Evolutionary conservation across 106 monocot genomes (phyloP), one percentile per base, ranked within the genome.

Genomic region (Dendrobium chrysotoxum): DNA sequence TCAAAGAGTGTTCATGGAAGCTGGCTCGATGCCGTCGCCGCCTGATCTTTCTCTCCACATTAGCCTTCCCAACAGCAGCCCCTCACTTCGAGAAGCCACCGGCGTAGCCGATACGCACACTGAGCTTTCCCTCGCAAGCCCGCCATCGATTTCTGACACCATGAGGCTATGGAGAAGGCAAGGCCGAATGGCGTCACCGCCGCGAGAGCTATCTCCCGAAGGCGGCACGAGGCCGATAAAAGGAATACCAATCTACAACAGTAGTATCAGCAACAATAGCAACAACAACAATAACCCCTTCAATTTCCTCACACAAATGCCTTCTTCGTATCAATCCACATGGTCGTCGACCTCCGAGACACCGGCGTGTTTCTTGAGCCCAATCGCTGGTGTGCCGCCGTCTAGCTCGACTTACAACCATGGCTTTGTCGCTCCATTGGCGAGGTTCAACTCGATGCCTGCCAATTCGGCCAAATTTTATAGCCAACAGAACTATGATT

Each of bases 1-100:
- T 17, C 47, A 81, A 73, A 58, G 20, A 80, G n/a, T 18, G 53
- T 26, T 47, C 11, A 55, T 44, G 72, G 76, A 80, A 42, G 57
- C 74, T 1, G 13, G 46, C 57, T 55, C 81, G 28, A 7, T 25
- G 42, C 6, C 79, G 18, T 25, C 83, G 42, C 10, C 74, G 58
- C 84, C 80, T 17, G 84, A 84, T 40, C 80, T 84, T 47, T 84
- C 84, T n/a, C 74, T 84, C 61, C 76, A 76, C 64, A 84, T 80
- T 47, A 79, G 81, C 71, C 76, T 53, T 35, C 84, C 79, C 4
- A 79, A 71, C 79, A 2, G n/a, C 55, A 30, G 28, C 0, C 38
- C 53, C 28, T 26, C 78, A 9, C 64, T 53, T 50, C 44, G 31
- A 5, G 44, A 53, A 73, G 25, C 2, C 72, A 53, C 41, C n/a